Base-by-base conservation (phyloP, 306 rosid genomes). In the Prosopis cineraria region DNA sequence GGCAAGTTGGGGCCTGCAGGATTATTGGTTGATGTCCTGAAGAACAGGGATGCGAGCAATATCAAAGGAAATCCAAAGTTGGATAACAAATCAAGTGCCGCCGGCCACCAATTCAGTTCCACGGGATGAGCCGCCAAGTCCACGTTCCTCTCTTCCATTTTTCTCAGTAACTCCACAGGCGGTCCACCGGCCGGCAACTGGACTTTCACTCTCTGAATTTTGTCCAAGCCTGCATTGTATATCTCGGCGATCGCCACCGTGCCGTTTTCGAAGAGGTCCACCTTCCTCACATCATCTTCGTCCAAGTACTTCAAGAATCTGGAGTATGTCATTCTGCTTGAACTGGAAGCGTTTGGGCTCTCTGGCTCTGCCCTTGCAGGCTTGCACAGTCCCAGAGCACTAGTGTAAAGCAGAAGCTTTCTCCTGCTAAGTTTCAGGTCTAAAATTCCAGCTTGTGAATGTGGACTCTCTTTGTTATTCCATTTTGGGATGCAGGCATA, bases 171-270 rank as follows among this genome's bases (percentile, higher is more conserved):
- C 52, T 85, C 94, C 65, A 50, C 73, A 30, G 89, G 89, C 80
- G 88, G 50, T 41, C 96, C 98, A n/a, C n/a, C n/a, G 7, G 96
- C 93, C 17, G 94, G 96, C 16, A 89, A 63, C 85, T 91, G 98
- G 73, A 93, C 48, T 55, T 74, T 89, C 43, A 90, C 96, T 65
- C 94, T 89, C 53, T 89, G 96, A 67, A 91, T 78, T 82, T 81
- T 90, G 6, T 89, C 90, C 69, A 90, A 75, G 12, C 84, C 25
- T 30, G 86, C 89, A 65, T 86, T 88, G 76, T 80, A 85, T 69
- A 89, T 82, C 86, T 90, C 91, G 3, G 90, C 93, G 30, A 93
- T 89, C 36, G 98, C 96, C 40, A 88, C 91, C 0, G 87, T 88
- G 17, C 90, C 96, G 62, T 90, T 88, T 81, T 90, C 91, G 75